A percentile compares a stretch with the other conserved stretches of the same genome.
phyloP scores from a whole-genome alignment of 192 early-diverging fungal species.

The Kappamyces sp. region DNA sequence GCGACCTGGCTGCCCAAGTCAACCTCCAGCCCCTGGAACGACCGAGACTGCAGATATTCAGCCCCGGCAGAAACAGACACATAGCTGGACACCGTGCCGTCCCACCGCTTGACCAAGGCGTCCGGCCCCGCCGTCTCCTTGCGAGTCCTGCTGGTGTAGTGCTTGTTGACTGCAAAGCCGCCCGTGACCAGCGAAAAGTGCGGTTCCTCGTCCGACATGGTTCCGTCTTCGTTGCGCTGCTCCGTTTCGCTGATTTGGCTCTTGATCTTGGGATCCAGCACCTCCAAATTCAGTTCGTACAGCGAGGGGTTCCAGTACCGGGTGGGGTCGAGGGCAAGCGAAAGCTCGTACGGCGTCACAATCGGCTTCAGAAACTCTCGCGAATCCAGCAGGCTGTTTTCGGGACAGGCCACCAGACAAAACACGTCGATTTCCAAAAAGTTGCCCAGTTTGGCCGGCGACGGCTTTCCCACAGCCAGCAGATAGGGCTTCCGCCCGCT shows the following conservation, averaged over 20 bases:
- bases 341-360: slow-evolving; percentile 89
- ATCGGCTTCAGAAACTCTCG: slow-evolving; percentile 87
- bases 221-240: slow-evolving; percentile 5
- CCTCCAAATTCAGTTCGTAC: slow-evolving; percentile 38
- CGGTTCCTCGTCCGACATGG: slow-evolving; percentile 60
- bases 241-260: slow-evolving; percentile 23
- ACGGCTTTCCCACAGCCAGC: slow-evolving; percentile 90
- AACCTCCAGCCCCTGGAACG: slow-evolving; percentile 77
- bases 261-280: slow-evolving; percentile 23
- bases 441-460: slow-evolving; percentile 93
- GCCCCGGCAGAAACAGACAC: slow-evolving; percentile 56
- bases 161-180: slow-evolving; percentile 31
- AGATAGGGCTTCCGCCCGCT: slow-evolving; percentile 78
- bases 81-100: slow-evolving; percentile 44
- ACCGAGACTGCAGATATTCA: slow-evolving; percentile 63
- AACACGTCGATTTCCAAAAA: slow-evolving; percentile 93
- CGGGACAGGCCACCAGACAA: slow-evolving; percentile 88
- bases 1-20: slow-evolving; percentile 55
- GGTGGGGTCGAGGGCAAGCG: slow-evolving; percentile 58
- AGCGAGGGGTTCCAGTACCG: slow-evolving; percentile 31
- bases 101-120: slow-evolving; percentile 42
- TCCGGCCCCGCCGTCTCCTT: slow-evolving; percentile 1
- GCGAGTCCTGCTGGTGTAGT: not conserved
- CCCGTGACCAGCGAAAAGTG: slow-evolving; percentile 91
- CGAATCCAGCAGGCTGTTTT: slow-evolving; percentile 88